These are phyloP conservation scores for Lyophyllum decastes DNA, from an alignment of 768 basidiomycete genomes.

Conservation along the genomic window DNA sequence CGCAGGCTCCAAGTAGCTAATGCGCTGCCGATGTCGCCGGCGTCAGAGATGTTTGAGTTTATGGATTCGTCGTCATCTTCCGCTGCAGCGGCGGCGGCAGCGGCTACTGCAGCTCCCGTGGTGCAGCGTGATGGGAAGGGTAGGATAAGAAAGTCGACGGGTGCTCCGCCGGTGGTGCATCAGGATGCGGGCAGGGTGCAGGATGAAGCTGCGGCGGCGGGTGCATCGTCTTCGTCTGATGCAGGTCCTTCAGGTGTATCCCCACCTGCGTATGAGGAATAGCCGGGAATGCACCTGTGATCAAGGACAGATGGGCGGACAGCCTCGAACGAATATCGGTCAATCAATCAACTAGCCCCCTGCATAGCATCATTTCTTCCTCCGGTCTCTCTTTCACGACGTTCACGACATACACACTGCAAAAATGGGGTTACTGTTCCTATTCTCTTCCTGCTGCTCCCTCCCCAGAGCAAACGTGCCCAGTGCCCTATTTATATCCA, in stretches of 20 bases:
- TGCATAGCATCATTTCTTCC: background rate
- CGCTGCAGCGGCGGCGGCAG: conserved; percentile 13
- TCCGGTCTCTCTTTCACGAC: background rate
- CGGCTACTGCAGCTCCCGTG: conserved; percentile 1
- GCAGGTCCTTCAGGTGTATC: background rate
- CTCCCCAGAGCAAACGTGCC: background rate
- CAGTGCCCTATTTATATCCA: no score
- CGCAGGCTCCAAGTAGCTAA: conserved; percentile 40
- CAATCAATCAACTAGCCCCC: background rate
- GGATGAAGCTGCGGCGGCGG: conserved; percentile 8
- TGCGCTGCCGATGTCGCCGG: conserved; percentile 17
- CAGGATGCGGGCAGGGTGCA: conserved; percentile 39
- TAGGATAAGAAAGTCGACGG: conserved; percentile 24
- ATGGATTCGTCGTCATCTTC: conserved; percentile 12
- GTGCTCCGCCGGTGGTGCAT: conserved; percentile 38
- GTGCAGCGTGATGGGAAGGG: conserved; percentile 18
- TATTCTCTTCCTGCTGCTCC: background rate
- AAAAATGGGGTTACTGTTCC: background rate
- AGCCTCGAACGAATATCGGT: background rate
- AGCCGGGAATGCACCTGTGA: background rate
- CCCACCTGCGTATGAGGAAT: conserved; percentile 19
- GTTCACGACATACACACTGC: background rate
- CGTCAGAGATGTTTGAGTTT: conserved; percentile 6
- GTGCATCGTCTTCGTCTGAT: background rate
- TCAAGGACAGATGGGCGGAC: background rate